These are phyloP conservation scores for Aspergillus campestris DNA, from an alignment of 495 filamentous ascomycete species.

Conservation along the genomic window DNA sequence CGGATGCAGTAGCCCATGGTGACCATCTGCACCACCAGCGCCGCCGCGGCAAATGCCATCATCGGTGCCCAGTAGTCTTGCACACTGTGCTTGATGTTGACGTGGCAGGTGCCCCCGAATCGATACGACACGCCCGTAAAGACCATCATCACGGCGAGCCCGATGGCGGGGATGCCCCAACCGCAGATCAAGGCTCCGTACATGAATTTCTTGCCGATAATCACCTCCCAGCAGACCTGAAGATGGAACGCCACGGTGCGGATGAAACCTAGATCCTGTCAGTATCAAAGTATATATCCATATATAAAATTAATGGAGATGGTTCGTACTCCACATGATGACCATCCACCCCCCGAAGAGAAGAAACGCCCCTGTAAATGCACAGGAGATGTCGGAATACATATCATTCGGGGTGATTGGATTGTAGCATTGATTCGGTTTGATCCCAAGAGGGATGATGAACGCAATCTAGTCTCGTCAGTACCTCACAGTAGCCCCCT, in stretches of 20 bases:
- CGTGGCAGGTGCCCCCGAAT: conserved; percentile 85
- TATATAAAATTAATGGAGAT: too few species aligned
- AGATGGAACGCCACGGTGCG: conserved; percentile 87
- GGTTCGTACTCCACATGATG: conserved; percentile 61
- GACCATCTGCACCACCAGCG: conserved; percentile 70
- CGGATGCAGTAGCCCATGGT: conserved; percentile 93
- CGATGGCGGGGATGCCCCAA: conserved; percentile 72
- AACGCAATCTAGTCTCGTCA: conserved; percentile 48
- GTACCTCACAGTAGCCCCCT: neutral
- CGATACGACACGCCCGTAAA: conserved; percentile 90
- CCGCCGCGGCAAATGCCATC: conserved; percentile 65
- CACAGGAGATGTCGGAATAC: conserved; percentile 72
- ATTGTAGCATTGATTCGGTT: conserved; percentile 79
- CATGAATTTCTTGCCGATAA: conserved; percentile 85
- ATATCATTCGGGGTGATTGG: conserved; percentile 91
- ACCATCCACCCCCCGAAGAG: conserved; percentile 76
- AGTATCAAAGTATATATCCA: neutral
- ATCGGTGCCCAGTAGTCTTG: conserved; percentile 88
- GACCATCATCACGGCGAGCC: conserved; percentile 63
- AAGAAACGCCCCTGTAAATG: conserved; percentile 78
- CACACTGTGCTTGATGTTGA: conserved; percentile 74
- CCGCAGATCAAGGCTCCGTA: conserved; percentile 71
- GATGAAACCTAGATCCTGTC: conserved; percentile 54
- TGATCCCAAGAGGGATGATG: conserved; percentile 76
- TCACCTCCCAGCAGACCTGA: conserved; percentile 94